Evolutionary conservation across 495 filamentous ascomycete species (phyloP).

Genomic region (Penicillium verhagenii): DNA sequence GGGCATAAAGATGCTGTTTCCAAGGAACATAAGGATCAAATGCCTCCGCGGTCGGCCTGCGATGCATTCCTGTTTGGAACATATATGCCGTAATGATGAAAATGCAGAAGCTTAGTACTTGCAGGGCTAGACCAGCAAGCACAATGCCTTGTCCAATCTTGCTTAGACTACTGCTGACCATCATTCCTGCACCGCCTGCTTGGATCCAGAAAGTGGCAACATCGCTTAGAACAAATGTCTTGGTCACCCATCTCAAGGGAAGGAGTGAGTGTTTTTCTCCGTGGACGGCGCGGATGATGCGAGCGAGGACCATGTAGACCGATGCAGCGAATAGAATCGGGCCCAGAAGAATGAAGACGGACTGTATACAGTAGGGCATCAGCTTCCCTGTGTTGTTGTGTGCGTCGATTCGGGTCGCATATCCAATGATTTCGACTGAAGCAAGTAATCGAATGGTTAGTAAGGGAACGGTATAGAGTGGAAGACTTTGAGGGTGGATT

Average conservation of each 20-base stretch:
- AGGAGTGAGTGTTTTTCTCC: constrained; percentile 41
- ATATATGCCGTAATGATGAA: constrained; percentile 28
- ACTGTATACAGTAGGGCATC: constrained; percentile 47
- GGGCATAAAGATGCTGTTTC: constrained; percentile 43
- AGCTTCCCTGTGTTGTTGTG: not conserved
- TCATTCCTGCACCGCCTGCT: constrained; percentile 26
- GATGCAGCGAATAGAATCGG: constrained; percentile 53
- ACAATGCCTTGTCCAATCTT: constrained; percentile 24
- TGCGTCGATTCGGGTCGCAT: not conserved
- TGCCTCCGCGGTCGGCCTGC: constrained; percentile 17
- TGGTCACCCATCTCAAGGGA: constrained; percentile 45
- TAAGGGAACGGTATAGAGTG: no score
- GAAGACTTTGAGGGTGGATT: no score
- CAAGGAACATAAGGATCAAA: constrained; percentile 34
- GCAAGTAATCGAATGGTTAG: no score
- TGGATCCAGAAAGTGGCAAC: constrained; percentile 42
- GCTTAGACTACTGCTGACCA: no score
- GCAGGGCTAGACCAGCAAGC: constrained; percentile 31
- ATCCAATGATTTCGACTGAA: not conserved
- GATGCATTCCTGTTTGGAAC: constrained; percentile 26
- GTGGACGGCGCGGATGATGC: constrained; percentile 42
- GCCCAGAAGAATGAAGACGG: constrained; percentile 45
- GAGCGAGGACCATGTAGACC: constrained; percentile 56
- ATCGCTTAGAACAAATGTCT: constrained; percentile 38
- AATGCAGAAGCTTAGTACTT: constrained; percentile 33